Conservation (phyloP, 441 rosid genomes). For the Populus hybrid region DNA sequence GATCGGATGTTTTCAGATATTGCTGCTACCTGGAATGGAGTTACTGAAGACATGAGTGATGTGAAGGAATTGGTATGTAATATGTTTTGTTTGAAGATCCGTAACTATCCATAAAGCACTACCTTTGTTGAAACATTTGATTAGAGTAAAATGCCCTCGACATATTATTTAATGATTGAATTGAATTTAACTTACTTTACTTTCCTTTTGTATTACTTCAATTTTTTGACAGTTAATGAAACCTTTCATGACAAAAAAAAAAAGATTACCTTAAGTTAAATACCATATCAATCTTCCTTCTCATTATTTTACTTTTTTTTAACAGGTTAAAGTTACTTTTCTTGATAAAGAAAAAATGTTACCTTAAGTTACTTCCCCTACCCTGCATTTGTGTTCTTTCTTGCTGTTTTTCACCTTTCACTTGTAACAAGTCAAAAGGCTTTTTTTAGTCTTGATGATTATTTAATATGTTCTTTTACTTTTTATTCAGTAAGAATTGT, state of each 20-base stretch:
- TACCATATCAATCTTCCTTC: background rate
- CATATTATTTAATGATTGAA: background rate
- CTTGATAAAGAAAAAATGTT: background rate
- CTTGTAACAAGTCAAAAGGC: background rate
- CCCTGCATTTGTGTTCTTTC: background rate
- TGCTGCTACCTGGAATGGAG: constrained; percentile 95
- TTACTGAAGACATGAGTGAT: constrained; percentile 98
- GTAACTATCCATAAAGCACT: background rate
- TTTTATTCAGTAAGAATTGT: too few species aligned
- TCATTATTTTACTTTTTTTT: too few species aligned
- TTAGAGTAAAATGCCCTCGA: background rate
- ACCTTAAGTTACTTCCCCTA: background rate
- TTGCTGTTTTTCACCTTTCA: background rate
- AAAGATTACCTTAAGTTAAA: background rate
- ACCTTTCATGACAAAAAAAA: too few species aligned
- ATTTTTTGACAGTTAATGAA: background rate
- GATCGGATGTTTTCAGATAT: constrained; percentile 96
- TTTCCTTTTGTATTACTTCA: background rate
- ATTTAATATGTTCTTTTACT: too few species aligned
- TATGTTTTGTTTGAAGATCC: constrained; percentile 19
- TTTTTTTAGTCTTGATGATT: background rate
- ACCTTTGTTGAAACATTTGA: background rate
- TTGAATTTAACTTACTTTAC: background rate
- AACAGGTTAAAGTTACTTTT: background rate
- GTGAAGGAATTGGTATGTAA: constrained; percentile 92